Conservation (phyloP, 2,329 filamentous ascomycete genomes). For the Huntiella omanensis region DNA sequence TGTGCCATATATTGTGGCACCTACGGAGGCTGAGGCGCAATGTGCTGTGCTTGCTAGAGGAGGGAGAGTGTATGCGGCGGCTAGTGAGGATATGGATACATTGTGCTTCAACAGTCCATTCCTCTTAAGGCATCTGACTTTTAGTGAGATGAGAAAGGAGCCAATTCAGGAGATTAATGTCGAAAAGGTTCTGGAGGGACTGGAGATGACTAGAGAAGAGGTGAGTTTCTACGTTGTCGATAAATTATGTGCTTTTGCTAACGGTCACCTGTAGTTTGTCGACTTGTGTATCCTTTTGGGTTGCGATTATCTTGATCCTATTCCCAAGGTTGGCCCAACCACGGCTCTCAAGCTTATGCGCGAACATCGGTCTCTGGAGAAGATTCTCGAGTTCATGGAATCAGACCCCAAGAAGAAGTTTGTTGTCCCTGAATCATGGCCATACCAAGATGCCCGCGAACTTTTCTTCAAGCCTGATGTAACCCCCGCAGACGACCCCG, state of each 20-base stretch:
- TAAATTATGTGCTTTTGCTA: background rate
- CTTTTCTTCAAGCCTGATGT: slow-evolving; percentile 90
- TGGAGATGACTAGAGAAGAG: slow-evolving; percentile 75
- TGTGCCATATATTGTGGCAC: slow-evolving; percentile 82
- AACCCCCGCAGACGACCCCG: slow-evolving; percentile 57
- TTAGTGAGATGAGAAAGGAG: slow-evolving; percentile 93
- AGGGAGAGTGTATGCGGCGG: slow-evolving; percentile 90
- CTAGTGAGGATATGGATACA: slow-evolving; percentile 98
- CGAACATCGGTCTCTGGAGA: slow-evolving; percentile 75
- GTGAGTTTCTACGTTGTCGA: slow-evolving; percentile 24
- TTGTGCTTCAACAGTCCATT: slow-evolving; percentile 89
- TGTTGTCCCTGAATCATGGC: slow-evolving; percentile 87
- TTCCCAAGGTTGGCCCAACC: slow-evolving; percentile 82
- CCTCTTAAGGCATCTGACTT: slow-evolving; percentile 78
- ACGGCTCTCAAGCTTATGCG: slow-evolving; percentile 89
- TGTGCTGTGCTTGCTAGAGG: slow-evolving; percentile 77
- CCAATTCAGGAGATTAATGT: slow-evolving; percentile 91
- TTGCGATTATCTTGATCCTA: slow-evolving; percentile 92
- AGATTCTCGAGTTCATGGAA: slow-evolving; percentile 64
- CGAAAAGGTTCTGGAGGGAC: slow-evolving; percentile 66
- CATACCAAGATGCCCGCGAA: slow-evolving; percentile 74
- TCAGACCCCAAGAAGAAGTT: slow-evolving; percentile 64
- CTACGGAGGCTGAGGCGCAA: slow-evolving; percentile 93
- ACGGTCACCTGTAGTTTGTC: slow-evolving; percentile 48
- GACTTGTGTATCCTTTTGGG: slow-evolving; percentile 94